phyloP scores from a whole-genome alignment of 208 protist genomes.

The Acanthamoeba lenticulata region DNA sequence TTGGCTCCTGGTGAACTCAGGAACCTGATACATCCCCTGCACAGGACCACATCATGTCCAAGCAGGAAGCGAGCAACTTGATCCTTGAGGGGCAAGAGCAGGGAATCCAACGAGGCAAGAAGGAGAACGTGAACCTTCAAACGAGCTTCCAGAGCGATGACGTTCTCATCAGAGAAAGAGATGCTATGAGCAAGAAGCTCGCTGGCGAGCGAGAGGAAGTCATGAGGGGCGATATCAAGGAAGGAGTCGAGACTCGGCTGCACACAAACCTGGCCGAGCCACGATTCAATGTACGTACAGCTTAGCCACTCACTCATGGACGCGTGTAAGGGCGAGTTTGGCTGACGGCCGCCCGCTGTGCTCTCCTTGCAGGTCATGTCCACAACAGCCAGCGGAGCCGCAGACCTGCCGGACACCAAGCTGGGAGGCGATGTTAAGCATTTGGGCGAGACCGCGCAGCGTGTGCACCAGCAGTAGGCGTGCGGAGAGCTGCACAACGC shows the following conservation, averaged over 20 bases:
- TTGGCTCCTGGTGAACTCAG: no score
- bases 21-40: no score
- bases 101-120: background rate
- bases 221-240: background rate
- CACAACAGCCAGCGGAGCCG: background rate
- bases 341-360: no score
- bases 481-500: no score
- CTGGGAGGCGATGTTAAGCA: background rate
- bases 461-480: no score
- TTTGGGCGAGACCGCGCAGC: background rate
- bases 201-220: background rate
- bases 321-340: background rate
- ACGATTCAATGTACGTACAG: background rate
- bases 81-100: background rate
- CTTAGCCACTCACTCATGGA: no score
- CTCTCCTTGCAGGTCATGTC: conserved; percentile 19
- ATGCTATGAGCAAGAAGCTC: background rate
- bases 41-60: no score
- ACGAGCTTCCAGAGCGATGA: background rate
- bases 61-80: background rate
- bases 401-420: background rate
- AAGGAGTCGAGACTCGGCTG: background rate
- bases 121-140: background rate
- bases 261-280: background rate
- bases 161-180: background rate